Evolutionary conservation across 2,329 filamentous ascomycete species (phyloP), one percentile per base, ranked within the genome.

Genomic region (Diaporthe sp.): DNA sequence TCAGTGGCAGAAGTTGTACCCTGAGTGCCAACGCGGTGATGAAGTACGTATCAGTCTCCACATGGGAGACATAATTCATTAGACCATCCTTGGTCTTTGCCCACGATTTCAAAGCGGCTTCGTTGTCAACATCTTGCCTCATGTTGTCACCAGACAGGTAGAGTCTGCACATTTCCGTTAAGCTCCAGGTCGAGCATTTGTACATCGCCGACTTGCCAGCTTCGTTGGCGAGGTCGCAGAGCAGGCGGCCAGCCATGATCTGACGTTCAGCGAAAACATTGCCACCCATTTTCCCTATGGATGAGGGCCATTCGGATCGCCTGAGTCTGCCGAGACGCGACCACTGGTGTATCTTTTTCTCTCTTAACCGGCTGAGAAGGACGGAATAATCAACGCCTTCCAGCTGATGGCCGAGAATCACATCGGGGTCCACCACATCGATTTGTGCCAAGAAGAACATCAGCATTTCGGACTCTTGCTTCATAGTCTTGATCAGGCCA

Each of bases 301-400:
- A 94, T 76, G 93, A 90, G 6, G 97, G 97, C 97, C 97, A 99
- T 63, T 94, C 90, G 7, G 90, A 89, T 77, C 96, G 92, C 83
- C 94, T 94, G 78, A 99, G 86, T 73, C 97, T 90, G 70, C 97
- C 97, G 72, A 99, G 94, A 30, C 96, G 92, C 77, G 97, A 97
- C 96, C 97, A 99, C 75, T 96, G 94, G 22, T 94, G 94, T 0
- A 94, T 97, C 83, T 96, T 98, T 84, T 94, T 96, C 80, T 97
- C 94, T 76, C 94, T 92, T 78, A 99, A 87, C 68, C 97, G 92
- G 81, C 91, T 97, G 35, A 99, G 87, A 15, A 99, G 87, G 73
- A 98, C 92, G 78, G 95, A 97, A 82, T 97, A 97, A 81, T 99
- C 97, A 5, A 98, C 95, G 79, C 97, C 97, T 82, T 99, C 97